phyloP scores from a whole-genome alignment of 2,329 filamentous ascomycete genomes.

The Xylariaceae sp. region DNA sequence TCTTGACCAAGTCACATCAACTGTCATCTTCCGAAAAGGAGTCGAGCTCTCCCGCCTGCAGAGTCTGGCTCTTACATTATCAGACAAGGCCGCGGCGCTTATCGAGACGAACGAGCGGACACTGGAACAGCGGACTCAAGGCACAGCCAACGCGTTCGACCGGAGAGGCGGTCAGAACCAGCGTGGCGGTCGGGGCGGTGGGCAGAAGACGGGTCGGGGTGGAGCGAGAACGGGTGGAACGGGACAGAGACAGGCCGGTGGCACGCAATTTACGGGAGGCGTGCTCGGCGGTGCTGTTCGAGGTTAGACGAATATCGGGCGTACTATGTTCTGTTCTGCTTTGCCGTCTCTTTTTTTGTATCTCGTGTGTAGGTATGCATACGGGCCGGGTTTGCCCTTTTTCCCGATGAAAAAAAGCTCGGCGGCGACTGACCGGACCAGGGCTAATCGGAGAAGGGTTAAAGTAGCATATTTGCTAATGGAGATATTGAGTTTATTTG shows the following conservation, averaged over 20 bases:
- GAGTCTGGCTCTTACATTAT: conserved; percentile 86
- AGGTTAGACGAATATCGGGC: conserved; percentile 38
- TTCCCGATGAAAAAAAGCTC: conserved; percentile 19
- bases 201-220: conserved; percentile 45
- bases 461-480: conserved; percentile 21
- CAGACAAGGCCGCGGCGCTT: conserved; percentile 91
- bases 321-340: conserved; percentile 16
- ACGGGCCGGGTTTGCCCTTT: conserved; percentile 21
- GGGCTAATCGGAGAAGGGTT: conserved; percentile 21
- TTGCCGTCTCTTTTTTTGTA: conserved; percentile 28
- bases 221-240: conserved; percentile 48
- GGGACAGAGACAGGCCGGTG: conserved; percentile 62
- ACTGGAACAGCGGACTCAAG: conserved; percentile 92
- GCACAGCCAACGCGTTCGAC: conserved; percentile 92
- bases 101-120: conserved; percentile 98
- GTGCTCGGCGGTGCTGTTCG: conserved; percentile 65
- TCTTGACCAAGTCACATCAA: conserved; percentile 94
- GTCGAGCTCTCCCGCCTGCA: conserved; percentile 95
- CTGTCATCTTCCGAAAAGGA: conserved; percentile 98
- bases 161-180: conserved; percentile 75
- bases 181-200: conserved; percentile 51
- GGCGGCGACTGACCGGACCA: conserved; percentile 22
- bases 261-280: conserved; percentile 76
- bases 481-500: conserved; percentile 21
- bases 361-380: conserved; percentile 21